phyloP scores from a whole-genome alignment of 352 stramenopile genomes.

The Pseudoperonospora humuli region DNA sequence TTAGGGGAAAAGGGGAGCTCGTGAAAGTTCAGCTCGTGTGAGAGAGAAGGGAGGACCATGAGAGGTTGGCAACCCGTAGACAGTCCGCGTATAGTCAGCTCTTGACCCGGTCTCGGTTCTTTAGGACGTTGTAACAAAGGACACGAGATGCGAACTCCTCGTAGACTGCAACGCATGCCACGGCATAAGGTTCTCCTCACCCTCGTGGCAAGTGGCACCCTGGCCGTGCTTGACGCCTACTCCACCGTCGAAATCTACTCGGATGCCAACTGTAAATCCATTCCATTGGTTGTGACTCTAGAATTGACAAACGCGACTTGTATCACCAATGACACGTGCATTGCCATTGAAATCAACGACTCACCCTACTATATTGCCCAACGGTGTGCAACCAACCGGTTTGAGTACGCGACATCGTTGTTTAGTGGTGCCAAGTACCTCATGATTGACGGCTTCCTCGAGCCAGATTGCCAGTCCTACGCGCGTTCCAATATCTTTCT shows the following conservation, averaged over 20 bases:
- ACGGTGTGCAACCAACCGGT: conserved; percentile 22
- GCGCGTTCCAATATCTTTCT: conserved; percentile 26
- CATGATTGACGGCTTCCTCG: conserved; percentile 28
- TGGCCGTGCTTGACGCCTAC: conserved; percentile 13
- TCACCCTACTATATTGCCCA: conserved; percentile 32
- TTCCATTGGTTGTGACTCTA: conserved; percentile 24
- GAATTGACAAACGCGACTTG: conserved; percentile 16
- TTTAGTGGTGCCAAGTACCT: conserved; percentile 32
- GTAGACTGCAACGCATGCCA: conserved; percentile 17
- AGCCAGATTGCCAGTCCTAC: conserved; percentile 20
- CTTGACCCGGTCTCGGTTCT: conserved; percentile 6
- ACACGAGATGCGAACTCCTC: conserved; percentile 4
- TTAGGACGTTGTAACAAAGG: conserved; percentile 20
- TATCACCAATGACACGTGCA: conserved; percentile 17
- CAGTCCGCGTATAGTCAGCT: conserved; percentile 17
- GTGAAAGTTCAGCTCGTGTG: conserved; percentile 26
- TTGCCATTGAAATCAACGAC: conserved; percentile 23
- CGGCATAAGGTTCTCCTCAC: conserved; percentile 22
- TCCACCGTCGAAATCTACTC: conserved; percentile 29
- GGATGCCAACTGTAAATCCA: conserved; percentile 28
- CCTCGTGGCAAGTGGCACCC: conserved; percentile 11
- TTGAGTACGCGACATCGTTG: conserved; percentile 23
- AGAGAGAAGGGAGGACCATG: conserved; percentile 26
- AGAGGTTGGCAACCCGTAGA: conserved; percentile 2
- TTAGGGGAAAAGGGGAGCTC: conserved; percentile 15